Percentiles rank a stretch among this genome's conserved stretches.
phyloP scores from a whole-genome alignment of 163 green algal genomes.

The Chloromonas sp. region DNA sequence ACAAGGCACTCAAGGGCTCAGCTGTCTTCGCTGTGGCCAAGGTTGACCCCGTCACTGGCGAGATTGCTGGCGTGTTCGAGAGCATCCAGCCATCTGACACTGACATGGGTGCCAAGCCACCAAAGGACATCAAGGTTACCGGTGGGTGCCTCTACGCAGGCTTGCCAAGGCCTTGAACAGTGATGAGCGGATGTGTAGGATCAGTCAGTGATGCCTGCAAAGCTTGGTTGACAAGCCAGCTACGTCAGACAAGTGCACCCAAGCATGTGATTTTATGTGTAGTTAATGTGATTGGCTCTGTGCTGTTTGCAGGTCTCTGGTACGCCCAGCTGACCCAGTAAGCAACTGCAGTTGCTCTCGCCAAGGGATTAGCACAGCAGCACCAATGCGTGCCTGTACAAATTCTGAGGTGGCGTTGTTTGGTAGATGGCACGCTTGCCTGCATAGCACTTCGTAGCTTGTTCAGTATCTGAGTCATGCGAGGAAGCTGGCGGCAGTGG shows the following conservation, averaged over 20 bases:
- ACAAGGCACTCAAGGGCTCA: conserved; percentile 74
- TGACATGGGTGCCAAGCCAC: conserved; percentile 93
- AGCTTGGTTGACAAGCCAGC: not conserved
- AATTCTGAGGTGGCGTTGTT: too few species aligned
- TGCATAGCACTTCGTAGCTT: too few species aligned
- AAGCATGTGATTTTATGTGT: not conserved
- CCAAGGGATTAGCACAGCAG: too few species aligned
- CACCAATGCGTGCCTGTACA: too few species aligned
- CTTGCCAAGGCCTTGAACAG: too few species aligned
- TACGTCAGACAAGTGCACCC: not conserved
- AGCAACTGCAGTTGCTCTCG: not conserved
- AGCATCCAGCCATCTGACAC: conserved; percentile 97
- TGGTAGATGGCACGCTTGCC: too few species aligned
- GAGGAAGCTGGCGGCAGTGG: too few species aligned
- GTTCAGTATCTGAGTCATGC: too few species aligned
- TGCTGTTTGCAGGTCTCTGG: conserved; percentile 26
- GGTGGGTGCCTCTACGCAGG: conserved; percentile 61
- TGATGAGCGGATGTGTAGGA: not conserved
- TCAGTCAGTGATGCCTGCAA: not conserved
- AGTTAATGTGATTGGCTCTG: not conserved
- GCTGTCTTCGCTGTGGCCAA: conserved; percentile 90
- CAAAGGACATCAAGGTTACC: conserved; percentile 99
- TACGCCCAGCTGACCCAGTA: conserved; percentile 36
- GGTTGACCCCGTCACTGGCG: conserved; percentile 77
- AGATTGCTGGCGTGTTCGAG: conserved; percentile 98